Conservation (phyloP, 768 basidiomycete genomes). For the Mycena galericulata region DNA sequence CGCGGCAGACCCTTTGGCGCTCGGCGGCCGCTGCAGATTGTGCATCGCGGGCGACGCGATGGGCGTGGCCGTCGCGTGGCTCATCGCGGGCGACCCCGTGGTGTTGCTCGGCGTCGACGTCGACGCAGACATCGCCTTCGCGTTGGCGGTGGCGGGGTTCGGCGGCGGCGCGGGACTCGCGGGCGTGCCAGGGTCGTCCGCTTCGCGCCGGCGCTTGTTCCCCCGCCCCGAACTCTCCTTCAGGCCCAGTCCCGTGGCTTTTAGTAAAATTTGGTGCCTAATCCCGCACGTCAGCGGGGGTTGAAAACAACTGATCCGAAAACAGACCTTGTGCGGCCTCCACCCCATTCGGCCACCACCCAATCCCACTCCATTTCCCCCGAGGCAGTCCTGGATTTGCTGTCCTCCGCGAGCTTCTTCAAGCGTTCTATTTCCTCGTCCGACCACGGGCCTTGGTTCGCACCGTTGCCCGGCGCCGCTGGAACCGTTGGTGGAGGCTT, state of each 20-base stretch:
- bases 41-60: constrained; percentile 65
- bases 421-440: constrained; percentile 81
- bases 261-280: constrained; percentile 87
- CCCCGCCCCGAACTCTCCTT: constrained; percentile 79
- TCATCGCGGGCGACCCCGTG: constrained; percentile 52
- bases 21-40: constrained; percentile 54
- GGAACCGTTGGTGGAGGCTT: constrained; percentile 35
- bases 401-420: constrained; percentile 77
- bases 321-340: constrained; percentile 74
- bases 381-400: constrained; percentile 57
- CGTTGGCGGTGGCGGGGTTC: constrained; percentile 44
- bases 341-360: constrained; percentile 80
- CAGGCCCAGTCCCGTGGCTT: constrained; percentile 81
- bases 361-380: constrained; percentile 87
- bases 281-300: constrained; percentile 4
- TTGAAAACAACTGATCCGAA: too few species aligned
- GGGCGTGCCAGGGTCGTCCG: constrained; percentile 50
- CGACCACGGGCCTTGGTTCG: constrained; percentile 81
- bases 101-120: constrained; percentile 37
- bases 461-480: constrained; percentile 48
- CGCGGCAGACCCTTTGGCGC: constrained; percentile 32
- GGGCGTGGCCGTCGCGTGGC: constrained; percentile 57
- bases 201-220: constrained; percentile 68
- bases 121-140: constrained; percentile 36
- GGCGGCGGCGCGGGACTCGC: constrained; percentile 48